Base-by-base conservation (phyloP, 345 rosid genomes). In the Excoecaria cochinchinensis region DNA sequence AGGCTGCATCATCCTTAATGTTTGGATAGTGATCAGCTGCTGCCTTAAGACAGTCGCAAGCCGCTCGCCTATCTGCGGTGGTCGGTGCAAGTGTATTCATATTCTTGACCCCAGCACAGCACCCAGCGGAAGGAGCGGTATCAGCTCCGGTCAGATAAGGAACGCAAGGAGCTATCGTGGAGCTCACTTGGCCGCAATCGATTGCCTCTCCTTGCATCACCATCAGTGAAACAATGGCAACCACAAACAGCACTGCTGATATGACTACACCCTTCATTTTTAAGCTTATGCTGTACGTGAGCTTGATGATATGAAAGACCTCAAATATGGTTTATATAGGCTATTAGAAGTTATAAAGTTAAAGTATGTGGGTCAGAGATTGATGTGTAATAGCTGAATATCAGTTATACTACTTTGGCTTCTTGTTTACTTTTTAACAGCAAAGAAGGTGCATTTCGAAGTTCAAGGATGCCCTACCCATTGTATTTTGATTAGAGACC, bases 11-110 rank as follows among this genome's bases (percentile, higher is more conserved):
- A 14, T 5, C 51, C 4, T 66, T 66, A 3, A 44, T 39, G 19
- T 40, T 66, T 16, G 70, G 52, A 5, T 38, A n/a, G 1, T 31
- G 50, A 44, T 3, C 52, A 0, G 70, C 70, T 16, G 70, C 52
- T n/a, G 70, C 36, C 47, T 66, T 66, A 40, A 44, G 25, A 44
- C 70, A 66, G 5, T 19, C 25, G 13, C 52, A 66, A 3, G 70
- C 68, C 38, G 66, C 75, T 40, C 66, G 19, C 51, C 75, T 7
- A 40, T 71, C 75, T 13, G 40, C 75, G 0, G 31, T 42, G n/a
- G 75, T 71, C 7, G 51, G 16, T 19, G 75, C 59, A 22, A 36
- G 59, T 15, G 75, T 19, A 7, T 71, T 57, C n/a, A 71, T 11
- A 16, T 25, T 56, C 66, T 24, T 57, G 17, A 71, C 50, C 21